Evolutionary conservation across 208 protist genomes (phyloP), one percentile per base, ranked within the genome.

Genomic region (Acanthamoeba lugdunensis): DNA sequence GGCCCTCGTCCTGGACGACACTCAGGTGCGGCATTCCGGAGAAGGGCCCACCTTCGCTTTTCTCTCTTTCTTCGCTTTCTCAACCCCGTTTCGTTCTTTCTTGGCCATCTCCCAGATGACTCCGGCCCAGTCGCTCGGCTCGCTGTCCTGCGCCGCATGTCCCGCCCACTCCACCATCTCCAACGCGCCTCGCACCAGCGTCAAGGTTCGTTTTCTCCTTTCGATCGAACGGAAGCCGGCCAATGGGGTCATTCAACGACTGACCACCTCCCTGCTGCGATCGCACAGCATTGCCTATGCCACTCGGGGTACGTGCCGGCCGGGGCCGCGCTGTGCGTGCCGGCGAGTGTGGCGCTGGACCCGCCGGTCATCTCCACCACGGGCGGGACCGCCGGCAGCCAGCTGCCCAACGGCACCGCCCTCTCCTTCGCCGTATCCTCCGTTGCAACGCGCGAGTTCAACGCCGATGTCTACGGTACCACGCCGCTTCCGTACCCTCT

Each of bases 131-230:
- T 48, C 30, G 5, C 18, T 21, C 16, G 71, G 71, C 5, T 79
- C 77, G 5, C 48, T 85, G 11, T 85, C 50, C 9, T 85, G 77
- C 30, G 50, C 18, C 9, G 11, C 8, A 18, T 85, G 77, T 85
- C 77, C 77, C 48, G 45, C 48, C 7, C 45, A 85, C 48, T 85
- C 77, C 25, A 85, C 45, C 25, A n/a, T 85, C 48, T 85, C 77
- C 77, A 85, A 85, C 48, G 23, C 30, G 18, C 77, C 77, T 21
- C 77, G 77, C 8, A 85, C 77, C 77, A 85, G 77, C 50, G 37
- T 37, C 41, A 85, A 30, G 77, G 77, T 65, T 1, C 21, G 58
- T n/a, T n/a, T 63, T 52, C 48, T 25, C 58, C 21, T 52, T 52
- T 52, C 48, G 48, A 52, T 52, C 48, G 48, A 52, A 52, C 13